phyloP scores from a whole-genome alignment of 2,329 filamentous ascomycete species.

The Phoma sp. region DNA sequence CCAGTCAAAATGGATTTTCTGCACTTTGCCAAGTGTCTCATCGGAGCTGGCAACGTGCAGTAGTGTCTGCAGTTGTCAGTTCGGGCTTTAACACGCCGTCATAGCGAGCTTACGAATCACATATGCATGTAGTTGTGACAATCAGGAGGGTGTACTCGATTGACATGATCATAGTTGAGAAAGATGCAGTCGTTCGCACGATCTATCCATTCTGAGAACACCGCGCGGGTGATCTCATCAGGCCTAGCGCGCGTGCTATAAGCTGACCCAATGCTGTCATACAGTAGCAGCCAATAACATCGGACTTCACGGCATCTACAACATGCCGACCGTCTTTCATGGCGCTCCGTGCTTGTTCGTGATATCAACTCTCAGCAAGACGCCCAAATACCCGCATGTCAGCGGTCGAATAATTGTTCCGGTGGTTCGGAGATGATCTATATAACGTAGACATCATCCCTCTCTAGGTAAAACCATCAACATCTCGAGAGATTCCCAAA shows the following conservation, averaged over 20 bases:
- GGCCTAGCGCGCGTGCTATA: conserved; percentile 1
- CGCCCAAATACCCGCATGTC: not conserved
- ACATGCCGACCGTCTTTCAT: not conserved
- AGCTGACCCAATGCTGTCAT: not conserved
- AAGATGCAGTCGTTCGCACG: too few species aligned
- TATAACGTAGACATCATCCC: not conserved
- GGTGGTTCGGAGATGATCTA: not conserved
- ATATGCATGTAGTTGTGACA: too few species aligned
- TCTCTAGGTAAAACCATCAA: not conserved
- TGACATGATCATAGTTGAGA: not conserved
- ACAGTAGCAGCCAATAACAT: not conserved
- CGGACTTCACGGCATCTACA: not conserved
- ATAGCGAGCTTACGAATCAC: too few species aligned
- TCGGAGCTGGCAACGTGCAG: too few species aligned
- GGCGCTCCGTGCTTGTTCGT: not conserved
- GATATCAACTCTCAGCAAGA: not conserved
- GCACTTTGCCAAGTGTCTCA: too few species aligned
- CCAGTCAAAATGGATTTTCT: too few species aligned
- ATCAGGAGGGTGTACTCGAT: too few species aligned
- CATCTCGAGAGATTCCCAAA: not conserved
- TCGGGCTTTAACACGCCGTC: too few species aligned
- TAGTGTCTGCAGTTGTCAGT: too few species aligned
- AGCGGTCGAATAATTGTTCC: not conserved
- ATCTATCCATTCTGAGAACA: not conserved
- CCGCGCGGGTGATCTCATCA: conserved; percentile 7